A percentile compares a stretch with the other conserved stretches of the same genome.
Conservation (phyloP, 192 early-diverging fungal genomes). For the Umbelopsis sp. region DNA sequence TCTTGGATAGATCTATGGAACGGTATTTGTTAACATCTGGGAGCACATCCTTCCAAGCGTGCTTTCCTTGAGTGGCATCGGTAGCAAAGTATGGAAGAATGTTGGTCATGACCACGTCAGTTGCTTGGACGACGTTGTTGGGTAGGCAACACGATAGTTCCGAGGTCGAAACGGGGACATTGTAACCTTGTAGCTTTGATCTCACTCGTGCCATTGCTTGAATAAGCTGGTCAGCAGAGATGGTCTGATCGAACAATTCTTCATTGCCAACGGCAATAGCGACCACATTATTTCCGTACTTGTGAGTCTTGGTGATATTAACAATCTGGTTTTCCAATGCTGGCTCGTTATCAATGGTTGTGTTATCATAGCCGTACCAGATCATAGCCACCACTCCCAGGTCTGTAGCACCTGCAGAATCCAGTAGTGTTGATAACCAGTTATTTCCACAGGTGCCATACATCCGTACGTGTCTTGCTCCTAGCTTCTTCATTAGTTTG, state of each 20-base stretch:
- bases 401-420: not conserved
- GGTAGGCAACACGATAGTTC: conserved; percentile 1
- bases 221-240: conserved; percentile 1
- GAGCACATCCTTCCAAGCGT: conserved; percentile 7
- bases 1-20: not conserved
- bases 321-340: conserved; percentile 1
- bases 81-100: conserved; percentile 12
- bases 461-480: conserved; percentile 7
- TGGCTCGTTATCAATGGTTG: conserved; percentile 5
- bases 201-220: conserved; percentile 10
- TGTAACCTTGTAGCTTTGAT: conserved; percentile 6
- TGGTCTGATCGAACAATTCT: not conserved
- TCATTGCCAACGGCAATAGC: conserved; percentile 12
- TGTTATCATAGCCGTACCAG: conserved; percentile 6
- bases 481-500: not conserved
- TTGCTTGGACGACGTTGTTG: not conserved
- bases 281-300: conserved; percentile 4
- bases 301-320: conserved; percentile 2
- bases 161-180: conserved; percentile 1
- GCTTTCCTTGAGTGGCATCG: conserved; percentile 9
- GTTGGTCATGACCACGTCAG: not conserved
- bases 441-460: conserved; percentile 8
- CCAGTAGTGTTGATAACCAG: not conserved
- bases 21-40: conserved; percentile 17
- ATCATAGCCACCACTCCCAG: not conserved